Evolutionary conservation across 2,329 filamentous ascomycete species (phyloP).

Genomic region (Hypoxylon sp.): DNA sequence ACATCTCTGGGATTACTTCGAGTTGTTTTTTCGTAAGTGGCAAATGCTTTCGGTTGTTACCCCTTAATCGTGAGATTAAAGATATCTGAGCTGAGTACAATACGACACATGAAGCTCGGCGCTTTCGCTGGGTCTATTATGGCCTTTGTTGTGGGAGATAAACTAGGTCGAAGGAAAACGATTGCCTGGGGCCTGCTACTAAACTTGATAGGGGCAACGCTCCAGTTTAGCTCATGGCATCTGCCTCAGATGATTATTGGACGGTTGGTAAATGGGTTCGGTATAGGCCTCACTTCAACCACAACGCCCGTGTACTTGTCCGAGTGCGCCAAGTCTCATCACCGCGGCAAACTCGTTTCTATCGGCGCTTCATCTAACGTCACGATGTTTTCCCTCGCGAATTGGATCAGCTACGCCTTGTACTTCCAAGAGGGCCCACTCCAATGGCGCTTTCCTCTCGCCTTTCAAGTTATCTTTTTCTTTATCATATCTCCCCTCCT

Average conservation of each 20-base stretch:
- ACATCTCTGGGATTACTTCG: slow-evolving; percentile 60
- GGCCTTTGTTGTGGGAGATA: slow-evolving; percentile 74
- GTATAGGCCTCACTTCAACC: slow-evolving; percentile 51
- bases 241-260: slow-evolving; percentile 51
- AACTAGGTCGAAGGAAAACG: slow-evolving; percentile 75
- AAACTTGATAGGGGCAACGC: slow-evolving; percentile 72
- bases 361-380: slow-evolving; percentile 54
- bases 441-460: slow-evolving; percentile 56
- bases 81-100: not conserved
- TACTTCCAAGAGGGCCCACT: slow-evolving; percentile 51
- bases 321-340: slow-evolving; percentile 48
- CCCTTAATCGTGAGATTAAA: not conserved
- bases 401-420: slow-evolving; percentile 62
- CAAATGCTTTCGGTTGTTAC: not conserved
- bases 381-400: slow-evolving; percentile 59
- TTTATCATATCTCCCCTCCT: slow-evolving; percentile 53
- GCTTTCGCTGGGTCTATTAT: slow-evolving; percentile 77
- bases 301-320: slow-evolving; percentile 50
- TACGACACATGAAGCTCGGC: slow-evolving; percentile 52
- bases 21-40: slow-evolving; percentile 59
- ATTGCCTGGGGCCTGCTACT: slow-evolving; percentile 72
- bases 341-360: slow-evolving; percentile 47
- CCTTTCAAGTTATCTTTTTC: slow-evolving; percentile 57
- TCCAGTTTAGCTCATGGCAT: slow-evolving; percentile 60
- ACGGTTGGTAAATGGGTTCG: slow-evolving; percentile 49